Evolutionary conservation across 345 rosid genomes (phyloP), one percentile per base, ranked within the genome.

Genomic region (Salix arbutifolia): DNA sequence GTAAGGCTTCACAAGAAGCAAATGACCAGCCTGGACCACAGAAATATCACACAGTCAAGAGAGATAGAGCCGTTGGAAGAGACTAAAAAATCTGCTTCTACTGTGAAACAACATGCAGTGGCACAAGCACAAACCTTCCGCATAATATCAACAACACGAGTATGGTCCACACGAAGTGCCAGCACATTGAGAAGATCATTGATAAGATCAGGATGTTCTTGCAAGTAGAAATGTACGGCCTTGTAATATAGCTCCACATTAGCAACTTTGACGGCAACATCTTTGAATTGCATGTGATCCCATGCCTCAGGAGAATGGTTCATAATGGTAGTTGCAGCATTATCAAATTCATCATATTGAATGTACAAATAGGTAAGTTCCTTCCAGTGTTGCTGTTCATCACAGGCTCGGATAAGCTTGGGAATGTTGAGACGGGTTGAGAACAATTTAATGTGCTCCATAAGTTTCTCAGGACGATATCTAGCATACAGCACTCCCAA

Each of bases 221-320:
- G 95, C 85, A 96, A 85, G 86, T 96, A 96, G 87, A 96, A 96
- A 86, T 96, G 99, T 76, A 96, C 99, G 4, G 98, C 97, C 87
- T 96, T 96, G 74, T 96, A 96, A 82, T 96, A 96, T 40, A 96
- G 82, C 75, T 96, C 99, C 61, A 96, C 99, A 79, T 87, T 96
- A 4, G 97, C 98, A 84, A 96, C 97, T 89, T 96, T 96, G 64
- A 90, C 97, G 1, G 87, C 88, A 52, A 93, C 92, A 79, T 96
- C 99, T 82, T 93, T 96, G 83, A 93, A 96, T 79, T 91, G 99
- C 98, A 96, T 90, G 92, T 96, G 99, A 74, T 96, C 99, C 99
- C 99, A 96, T n/a, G 99, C 98, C 86, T 92, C 98, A 0, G 99
- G 99, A 48, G 99, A 96, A 87, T 96, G 99, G 78, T 96, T 93